phyloP scores from a whole-genome alignment of 2,329 filamentous ascomycete genomes.

The Sarocladiaceae sp. region DNA sequence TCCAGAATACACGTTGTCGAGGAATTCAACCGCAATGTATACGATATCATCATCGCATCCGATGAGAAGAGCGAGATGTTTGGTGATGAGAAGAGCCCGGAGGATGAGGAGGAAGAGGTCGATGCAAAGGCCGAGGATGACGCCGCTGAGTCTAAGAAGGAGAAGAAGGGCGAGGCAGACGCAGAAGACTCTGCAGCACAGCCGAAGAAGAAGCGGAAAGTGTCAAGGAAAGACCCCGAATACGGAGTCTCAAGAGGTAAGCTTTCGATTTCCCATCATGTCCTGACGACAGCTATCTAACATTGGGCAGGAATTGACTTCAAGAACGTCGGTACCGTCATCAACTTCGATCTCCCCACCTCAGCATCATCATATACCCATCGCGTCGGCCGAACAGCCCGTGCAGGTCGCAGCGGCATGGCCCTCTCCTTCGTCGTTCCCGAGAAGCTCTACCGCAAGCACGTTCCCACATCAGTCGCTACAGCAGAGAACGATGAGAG shows the following conservation, averaged over 20 bases:
- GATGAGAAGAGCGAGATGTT: slow-evolving; percentile 80
- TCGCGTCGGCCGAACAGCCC: slow-evolving; percentile 87
- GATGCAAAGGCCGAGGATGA: slow-evolving; percentile 26
- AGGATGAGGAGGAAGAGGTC: slow-evolving; percentile 35
- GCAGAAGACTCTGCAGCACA: slow-evolving; percentile 10
- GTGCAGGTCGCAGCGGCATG: slow-evolving; percentile 89
- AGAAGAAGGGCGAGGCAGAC: slow-evolving; percentile 16
- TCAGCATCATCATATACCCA: slow-evolving; percentile 94
- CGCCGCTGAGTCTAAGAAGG: slow-evolving; percentile 17
- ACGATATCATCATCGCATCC: slow-evolving; percentile 96
- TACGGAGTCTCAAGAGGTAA: slow-evolving; percentile 86
- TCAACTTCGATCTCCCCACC: slow-evolving; percentile 94
- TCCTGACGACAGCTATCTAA: slow-evolving; percentile 15
- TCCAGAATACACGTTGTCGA: slow-evolving; percentile 91
- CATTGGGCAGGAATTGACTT: slow-evolving; percentile 69
- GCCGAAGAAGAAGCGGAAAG: slow-evolving; percentile 59
- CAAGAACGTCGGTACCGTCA: slow-evolving; percentile 86
- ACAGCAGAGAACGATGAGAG: slow-evolving; percentile 80
- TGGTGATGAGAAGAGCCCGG: slow-evolving; percentile 53
- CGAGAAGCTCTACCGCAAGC: slow-evolving; percentile 75
- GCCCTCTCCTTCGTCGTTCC: slow-evolving; percentile 94
- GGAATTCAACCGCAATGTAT: slow-evolving; percentile 94
- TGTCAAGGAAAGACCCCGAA: slow-evolving; percentile 69
- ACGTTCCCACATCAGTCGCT: slow-evolving; percentile 76
- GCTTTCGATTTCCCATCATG: slow-evolving; percentile 6